Evolutionary conservation across 192 early-diverging fungal genomes (phyloP), one percentile per base, ranked within the genome.

Genomic region (Coemansia sp.): DNA sequence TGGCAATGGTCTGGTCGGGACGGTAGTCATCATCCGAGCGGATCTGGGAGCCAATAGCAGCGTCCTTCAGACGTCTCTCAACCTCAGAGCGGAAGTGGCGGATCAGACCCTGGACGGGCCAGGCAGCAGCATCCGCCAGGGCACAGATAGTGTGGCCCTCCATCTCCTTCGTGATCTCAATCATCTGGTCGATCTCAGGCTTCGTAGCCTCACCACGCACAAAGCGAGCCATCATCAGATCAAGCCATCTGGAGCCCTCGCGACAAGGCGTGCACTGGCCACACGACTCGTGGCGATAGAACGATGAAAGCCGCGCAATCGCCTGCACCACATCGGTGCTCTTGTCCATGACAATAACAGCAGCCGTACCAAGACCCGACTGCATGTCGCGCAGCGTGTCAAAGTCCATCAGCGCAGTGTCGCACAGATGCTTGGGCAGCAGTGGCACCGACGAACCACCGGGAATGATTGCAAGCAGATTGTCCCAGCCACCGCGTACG

Each of bases 131-230:
- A 83, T 99, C 97, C 60, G 95, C 97, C 83, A 99, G 85, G 45
- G 97, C 97, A 75, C 97, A 99, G 75, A 99, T 99, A n/a, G 97
- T 99, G 76, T 98, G 97, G 32, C 97, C 97, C 80, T 99, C 97
- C 84, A 99, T 99, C 84, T 98, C 92, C 77, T 95, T 89, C 39
- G 93, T 89, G 49, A 99, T 84, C 84, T 98, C 96, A 71, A 92
- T 87, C 48, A 99, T 95, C 89, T 93, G 92, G 77, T 99, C 97
- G 78, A 99, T 97, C 76, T 99, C 97, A 32, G 87, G 84, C 13
- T 84, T 71, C 12, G 86, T 88, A 6, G 91, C 95, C 64, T 93
- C 80, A 38, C 97, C 97, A 10, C 83, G 81, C 69, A 95, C 94
- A 79, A 99, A 96, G 52, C 97, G 90, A 19, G 86, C 85, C 97